Percentiles rank a stretch among this genome's conserved stretches.
Evolutionary conservation across 257 asterid species (phyloP).

Genomic region (Mitragyna speciosa): DNA sequence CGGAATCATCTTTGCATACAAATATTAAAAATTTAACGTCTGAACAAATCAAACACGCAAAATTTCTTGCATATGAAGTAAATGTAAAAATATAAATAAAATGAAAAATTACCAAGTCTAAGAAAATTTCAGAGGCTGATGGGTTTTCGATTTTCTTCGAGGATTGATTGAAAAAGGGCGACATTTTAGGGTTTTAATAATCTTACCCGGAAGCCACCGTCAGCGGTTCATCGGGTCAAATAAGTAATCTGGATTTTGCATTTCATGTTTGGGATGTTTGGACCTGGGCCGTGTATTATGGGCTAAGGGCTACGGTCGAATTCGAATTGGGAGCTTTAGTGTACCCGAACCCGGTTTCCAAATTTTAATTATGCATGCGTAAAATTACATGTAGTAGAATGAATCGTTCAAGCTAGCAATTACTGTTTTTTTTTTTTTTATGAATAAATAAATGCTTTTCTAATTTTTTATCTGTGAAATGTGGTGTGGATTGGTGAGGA

Average conservation of each 20-base stretch:
- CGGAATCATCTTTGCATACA: neutral
- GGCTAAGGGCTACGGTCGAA: neutral
- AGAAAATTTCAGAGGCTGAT: neutral
- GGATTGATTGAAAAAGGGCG: neutral
- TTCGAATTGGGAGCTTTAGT: neutral
- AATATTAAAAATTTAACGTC: neutral
- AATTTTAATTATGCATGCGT: neutral
- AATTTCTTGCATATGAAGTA: no score
- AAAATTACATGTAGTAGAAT: neutral
- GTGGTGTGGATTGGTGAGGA: neutral
- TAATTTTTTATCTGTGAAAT: neutral
- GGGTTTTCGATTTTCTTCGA: neutral
- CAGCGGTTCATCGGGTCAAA: neutral
- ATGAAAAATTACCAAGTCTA: constrained; percentile 30
- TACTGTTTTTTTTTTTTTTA: neutral
- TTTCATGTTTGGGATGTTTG: neutral
- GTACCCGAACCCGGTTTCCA: neutral
- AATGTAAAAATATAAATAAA: neutral
- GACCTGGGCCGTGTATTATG: neutral
- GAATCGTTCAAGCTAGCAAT: neutral
- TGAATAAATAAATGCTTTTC: neutral
- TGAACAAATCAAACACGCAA: neutral
- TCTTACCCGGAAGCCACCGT: constrained; percentile 14
- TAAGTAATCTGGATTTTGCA: no score
- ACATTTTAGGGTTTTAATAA: constrained; percentile 22